Base-by-base conservation (phyloP, 805 yeast genomes). In the Kodamaea leandrae region DNA sequence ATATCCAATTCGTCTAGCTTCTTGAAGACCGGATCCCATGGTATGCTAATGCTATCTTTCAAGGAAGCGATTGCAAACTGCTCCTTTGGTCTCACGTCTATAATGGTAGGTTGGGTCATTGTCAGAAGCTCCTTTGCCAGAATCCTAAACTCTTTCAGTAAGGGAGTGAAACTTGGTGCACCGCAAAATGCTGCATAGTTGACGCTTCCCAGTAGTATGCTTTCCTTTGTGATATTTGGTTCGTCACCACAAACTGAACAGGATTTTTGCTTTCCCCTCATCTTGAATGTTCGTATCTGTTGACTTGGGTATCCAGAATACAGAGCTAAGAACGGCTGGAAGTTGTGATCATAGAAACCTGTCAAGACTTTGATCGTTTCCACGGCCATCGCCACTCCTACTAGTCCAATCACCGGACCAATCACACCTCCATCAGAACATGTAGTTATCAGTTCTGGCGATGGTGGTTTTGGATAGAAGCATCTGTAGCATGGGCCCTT, bases 401-500 rank as follows among this genome's bases (percentile, higher is more conserved):
- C 78, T 1, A 88, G 52, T 0, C 99, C 99, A 41, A 93, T 95
- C n/a, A 90, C 93, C 0, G 98, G 96, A 0, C 99, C 99, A 18
- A 93, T 61, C 0, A 91, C 95, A 4, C 97, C 97, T 2, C 96
- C 95, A 61, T 89, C 98, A 10, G 86, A 78, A 53, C 99, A 93
- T 0, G 95, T 76, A 0, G 88, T 77, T 1, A 90, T 88, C 1
- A 85, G 71, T 44, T 78, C 82, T 1, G 96, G 86, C 1, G 90
- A 80, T 0, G 99, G 97, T 0, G 98, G 96, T 6, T 66, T 66
- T 0, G 99, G 98, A 51, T 86, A 87, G 61, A 90, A 80, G 57
- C 99, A 93, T 45, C 99, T 68, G 57, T 93, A 93, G 58, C 99
- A 93, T 0, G 99, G 99, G 0, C 96, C 96, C 2, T 45, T 39